Conservation (phyloP, 163 green algal species). For the Chloromonas sp. region DNA sequence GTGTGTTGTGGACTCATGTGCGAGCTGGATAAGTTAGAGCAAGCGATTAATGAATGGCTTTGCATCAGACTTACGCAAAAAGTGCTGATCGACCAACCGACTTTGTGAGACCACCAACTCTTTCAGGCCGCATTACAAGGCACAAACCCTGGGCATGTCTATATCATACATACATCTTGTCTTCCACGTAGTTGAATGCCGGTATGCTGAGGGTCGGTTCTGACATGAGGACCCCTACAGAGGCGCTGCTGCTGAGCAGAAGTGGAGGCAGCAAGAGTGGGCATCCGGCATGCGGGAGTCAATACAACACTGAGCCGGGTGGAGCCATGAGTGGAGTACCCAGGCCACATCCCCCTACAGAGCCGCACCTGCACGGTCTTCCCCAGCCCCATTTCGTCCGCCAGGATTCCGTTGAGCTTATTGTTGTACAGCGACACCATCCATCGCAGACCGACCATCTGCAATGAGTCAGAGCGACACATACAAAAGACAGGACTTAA, state of each 20-base stretch:
- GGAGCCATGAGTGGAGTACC: background rate
- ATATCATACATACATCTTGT: background rate
- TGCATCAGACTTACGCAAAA: too few species aligned
- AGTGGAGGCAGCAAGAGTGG: background rate
- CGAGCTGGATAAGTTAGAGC: background rate
- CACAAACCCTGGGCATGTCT: too few species aligned
- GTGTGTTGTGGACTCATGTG: background rate
- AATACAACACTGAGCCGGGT: background rate
- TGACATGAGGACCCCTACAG: too few species aligned
- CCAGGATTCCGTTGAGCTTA: conserved; percentile 96
- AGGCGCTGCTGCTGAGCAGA: too few species aligned
- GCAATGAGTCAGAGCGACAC: background rate
- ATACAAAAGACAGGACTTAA: background rate
- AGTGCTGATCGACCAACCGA: too few species aligned
- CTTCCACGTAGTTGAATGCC: too few species aligned
- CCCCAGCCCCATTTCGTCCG: conserved; percentile 94
- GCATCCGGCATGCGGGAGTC: background rate
- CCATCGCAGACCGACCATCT: conserved; percentile 90
- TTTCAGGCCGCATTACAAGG: too few species aligned
- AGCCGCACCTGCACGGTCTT: conserved; percentile 75
- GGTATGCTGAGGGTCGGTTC: too few species aligned
- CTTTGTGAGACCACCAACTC: too few species aligned
- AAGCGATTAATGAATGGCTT: background rate
- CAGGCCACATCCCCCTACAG: background rate
- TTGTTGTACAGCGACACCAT: conserved; percentile 99